Evolutionary conservation across 2,329 filamentous ascomycete genomes (phyloP).

Genomic region (Phialophora chinensis): DNA sequence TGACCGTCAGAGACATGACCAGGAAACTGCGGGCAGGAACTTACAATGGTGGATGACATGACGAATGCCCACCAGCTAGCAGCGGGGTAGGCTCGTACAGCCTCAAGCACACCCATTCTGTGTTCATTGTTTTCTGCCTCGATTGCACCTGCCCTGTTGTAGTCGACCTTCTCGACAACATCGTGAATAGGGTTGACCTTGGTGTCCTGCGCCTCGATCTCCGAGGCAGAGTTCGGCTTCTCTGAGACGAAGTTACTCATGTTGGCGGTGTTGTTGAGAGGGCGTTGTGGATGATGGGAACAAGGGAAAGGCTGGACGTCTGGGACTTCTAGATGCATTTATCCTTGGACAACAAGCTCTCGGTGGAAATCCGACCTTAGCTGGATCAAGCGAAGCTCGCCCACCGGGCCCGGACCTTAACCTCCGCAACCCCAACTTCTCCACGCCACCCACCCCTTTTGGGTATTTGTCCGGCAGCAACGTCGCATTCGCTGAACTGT

Average conservation of each 20-base stretch:
- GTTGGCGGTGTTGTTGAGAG: slow-evolving; percentile 39
- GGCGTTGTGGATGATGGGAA: slow-evolving; percentile 15
- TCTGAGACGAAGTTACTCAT: slow-evolving; percentile 45
- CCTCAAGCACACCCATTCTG: slow-evolving; percentile 56
- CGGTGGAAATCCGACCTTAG: slow-evolving; percentile 16
- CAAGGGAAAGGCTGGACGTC: slow-evolving; percentile 4
- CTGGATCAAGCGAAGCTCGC: slow-evolving; percentile 17
- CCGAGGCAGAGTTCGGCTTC: slow-evolving; percentile 43
- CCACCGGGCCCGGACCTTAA: slow-evolving; percentile 15
- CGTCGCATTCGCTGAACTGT: slow-evolving; percentile 21
- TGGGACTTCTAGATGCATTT: slow-evolving; percentile 17
- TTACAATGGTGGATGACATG: slow-evolving; percentile 63
- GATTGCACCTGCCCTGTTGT: slow-evolving; percentile 61
- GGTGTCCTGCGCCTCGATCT: slow-evolving; percentile 45
- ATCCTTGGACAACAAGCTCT: slow-evolving; percentile 20
- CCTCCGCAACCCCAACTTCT: slow-evolving; percentile 27
- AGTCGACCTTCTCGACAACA: slow-evolving; percentile 48
- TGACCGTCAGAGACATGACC: slow-evolving; percentile 32
- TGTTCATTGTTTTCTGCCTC: slow-evolving; percentile 63
- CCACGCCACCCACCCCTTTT: slow-evolving; percentile 10
- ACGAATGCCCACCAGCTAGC: slow-evolving; percentile 62
- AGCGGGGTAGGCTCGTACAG: slow-evolving; percentile 59
- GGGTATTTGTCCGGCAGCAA: slow-evolving; percentile 22
- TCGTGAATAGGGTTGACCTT: slow-evolving; percentile 44
- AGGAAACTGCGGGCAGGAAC: slow-evolving; percentile 39